phyloP scores from a whole-genome alignment of 192 early-diverging fungal genomes.

The Coemansia sp. region DNA sequence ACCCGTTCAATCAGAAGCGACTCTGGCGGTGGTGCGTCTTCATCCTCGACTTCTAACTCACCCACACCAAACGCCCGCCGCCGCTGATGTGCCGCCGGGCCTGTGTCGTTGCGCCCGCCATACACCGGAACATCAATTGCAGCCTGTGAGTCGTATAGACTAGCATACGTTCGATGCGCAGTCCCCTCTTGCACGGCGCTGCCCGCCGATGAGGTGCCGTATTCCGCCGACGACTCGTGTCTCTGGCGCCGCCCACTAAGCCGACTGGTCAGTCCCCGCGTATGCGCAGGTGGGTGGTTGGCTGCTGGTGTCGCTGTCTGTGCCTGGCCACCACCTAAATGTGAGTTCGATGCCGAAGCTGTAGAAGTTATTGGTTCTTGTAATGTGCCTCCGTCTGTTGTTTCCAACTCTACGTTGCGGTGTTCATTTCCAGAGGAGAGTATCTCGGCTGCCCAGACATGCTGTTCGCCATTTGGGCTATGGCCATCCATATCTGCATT shows the following conservation, averaged over 20 bases:
- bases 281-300: slow-evolving; percentile 15
- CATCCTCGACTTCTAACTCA: slow-evolving; percentile 18
- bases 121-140: slow-evolving; percentile 18
- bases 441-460: not conserved
- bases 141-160: slow-evolving; percentile 22
- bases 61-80: not conserved
- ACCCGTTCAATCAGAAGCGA: slow-evolving; percentile 43
- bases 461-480: not conserved
- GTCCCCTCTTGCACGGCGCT: slow-evolving; percentile 20
- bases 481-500: not conserved
- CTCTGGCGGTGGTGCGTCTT: slow-evolving; percentile 31
- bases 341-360: not conserved
- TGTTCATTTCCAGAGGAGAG: not conserved
- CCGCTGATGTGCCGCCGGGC: slow-evolving; percentile 7
- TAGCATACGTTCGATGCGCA: slow-evolving; percentile 10
- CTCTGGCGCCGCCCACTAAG: slow-evolving; percentile 42
- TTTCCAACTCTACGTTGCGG: not conserved
- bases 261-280: slow-evolving; percentile 44
- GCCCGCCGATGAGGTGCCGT: slow-evolving; percentile 15
- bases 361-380: not conserved
- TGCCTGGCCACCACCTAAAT: not conserved
- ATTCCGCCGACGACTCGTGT: slow-evolving; percentile 17
- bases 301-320: not conserved
- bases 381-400: not conserved
- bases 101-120: not conserved